These are phyloP conservation scores for Colletotrichum paranaense DNA, from an alignment of 2,329 filamentous ascomycete genomes.

Conservation along the genomic window DNA sequence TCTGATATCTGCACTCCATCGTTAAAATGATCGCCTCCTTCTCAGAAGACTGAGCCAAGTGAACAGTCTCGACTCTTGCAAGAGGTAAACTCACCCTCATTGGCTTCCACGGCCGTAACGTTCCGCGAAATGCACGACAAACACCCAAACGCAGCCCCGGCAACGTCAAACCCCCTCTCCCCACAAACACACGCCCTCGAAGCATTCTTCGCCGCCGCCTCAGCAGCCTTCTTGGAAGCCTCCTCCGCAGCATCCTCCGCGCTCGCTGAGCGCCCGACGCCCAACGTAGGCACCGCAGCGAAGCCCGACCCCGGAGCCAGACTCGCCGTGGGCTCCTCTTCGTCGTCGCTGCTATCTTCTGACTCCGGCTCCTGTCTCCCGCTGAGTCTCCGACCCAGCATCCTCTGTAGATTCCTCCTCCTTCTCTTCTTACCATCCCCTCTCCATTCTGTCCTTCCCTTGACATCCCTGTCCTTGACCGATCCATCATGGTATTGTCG, in stretches of 20 bases:
- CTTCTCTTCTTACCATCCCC: neutral
- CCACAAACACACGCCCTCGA: slow-evolving; percentile 20
- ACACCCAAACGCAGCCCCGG: neutral
- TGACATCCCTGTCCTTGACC: neutral
- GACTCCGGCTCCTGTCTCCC: neutral
- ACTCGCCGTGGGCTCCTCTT: neutral
- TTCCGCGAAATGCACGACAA: slow-evolving; percentile 19
- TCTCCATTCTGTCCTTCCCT: no score
- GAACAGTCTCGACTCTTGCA: neutral
- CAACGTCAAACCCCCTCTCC: slow-evolving; percentile 19
- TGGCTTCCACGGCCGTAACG: slow-evolving; percentile 6
- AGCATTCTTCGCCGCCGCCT: neutral
- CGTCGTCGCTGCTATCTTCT: neutral
- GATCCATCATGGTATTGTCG: neutral
- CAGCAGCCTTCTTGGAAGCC: neutral
- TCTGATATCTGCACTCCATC: neutral
- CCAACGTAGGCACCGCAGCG: neutral
- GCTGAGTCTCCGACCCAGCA: neutral
- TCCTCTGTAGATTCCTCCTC: neutral
- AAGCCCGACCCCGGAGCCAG: neutral
- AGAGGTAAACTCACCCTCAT: slow-evolving; percentile 2
- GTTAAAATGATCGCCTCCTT: neutral
- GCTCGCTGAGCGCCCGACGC: neutral
- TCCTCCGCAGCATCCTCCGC: no score
- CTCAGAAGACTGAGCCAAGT: no score